Percentiles rank a stretch among this genome's conserved stretches.
Evolutionary conservation across 148 eudicot genomes (phyloP).

Genomic region (Polygonum aviculare): DNA sequence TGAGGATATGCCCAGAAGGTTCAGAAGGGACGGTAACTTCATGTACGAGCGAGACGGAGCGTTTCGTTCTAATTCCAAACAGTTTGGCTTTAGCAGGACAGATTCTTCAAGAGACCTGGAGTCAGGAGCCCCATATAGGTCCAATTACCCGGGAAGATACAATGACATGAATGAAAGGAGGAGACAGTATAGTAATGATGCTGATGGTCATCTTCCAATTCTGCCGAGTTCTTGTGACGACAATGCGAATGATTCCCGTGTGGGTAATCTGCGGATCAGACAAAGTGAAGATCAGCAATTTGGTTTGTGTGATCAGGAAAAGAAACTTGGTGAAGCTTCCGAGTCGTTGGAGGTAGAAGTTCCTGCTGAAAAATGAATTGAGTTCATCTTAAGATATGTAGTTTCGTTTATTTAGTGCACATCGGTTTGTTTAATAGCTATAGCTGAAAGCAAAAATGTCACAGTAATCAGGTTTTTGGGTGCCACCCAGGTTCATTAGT

Average conservation of each 20-base stretch:
- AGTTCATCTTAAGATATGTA: neutral
- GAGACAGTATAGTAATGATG: slow-evolving; percentile 14
- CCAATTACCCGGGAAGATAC: slow-evolving; percentile 20
- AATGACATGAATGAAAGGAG: slow-evolving; percentile 16
- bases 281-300: slow-evolving; percentile 19
- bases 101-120: slow-evolving; percentile 20
- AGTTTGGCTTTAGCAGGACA: slow-evolving; percentile 19
- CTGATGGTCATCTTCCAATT: slow-evolving; percentile 16
- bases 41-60: slow-evolving; percentile 20
- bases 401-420: slow-evolving; percentile 1
- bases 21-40: slow-evolving; percentile 22
- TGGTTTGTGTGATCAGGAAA: slow-evolving; percentile 4
- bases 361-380: neutral
- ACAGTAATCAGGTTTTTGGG: too few relatives aligned
- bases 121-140: slow-evolving; percentile 21
- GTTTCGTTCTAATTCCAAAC: slow-evolving; percentile 18
- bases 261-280: slow-evolving; percentile 10
- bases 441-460: neutral
- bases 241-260: slow-evolving; percentile 13
- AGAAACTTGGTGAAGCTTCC: neutral
- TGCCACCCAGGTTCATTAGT: too few relatives aligned
- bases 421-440: neutral
- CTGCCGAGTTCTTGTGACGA: neutral
- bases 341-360: neutral
- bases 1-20: slow-evolving; percentile 27